Evolutionary conservation across 2,329 filamentous ascomycete species (phyloP).

Genomic region (Apiospora phragmitis): DNA sequence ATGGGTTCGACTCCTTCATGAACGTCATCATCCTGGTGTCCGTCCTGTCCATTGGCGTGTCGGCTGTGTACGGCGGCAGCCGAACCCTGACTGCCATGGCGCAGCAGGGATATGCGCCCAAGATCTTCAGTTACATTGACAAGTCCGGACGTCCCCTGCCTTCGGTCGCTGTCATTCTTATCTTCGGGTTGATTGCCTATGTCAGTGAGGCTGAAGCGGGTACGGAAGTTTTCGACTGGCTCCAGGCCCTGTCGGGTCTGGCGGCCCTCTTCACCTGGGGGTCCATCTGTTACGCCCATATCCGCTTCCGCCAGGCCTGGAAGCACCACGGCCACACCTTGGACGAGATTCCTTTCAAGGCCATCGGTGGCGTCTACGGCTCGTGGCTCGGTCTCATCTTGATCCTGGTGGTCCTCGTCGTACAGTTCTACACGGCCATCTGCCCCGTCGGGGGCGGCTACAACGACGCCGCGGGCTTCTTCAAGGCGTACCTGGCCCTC

Average conservation of each 20-base stretch:
- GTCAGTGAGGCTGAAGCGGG: conserved; percentile 46
- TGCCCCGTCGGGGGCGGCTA: conserved; percentile 28
- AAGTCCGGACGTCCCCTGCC: conserved; percentile 55
- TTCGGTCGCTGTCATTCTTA: conserved; percentile 47
- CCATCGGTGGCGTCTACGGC: conserved; percentile 60
- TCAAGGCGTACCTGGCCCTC: conserved; percentile 53
- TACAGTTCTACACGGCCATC: conserved; percentile 50
- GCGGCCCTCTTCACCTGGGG: conserved; percentile 69
- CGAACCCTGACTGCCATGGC: conserved; percentile 60
- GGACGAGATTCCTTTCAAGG: conserved; percentile 67
- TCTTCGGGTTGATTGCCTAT: conserved; percentile 53
- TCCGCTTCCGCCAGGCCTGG: conserved; percentile 69
- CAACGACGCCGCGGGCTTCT: conserved; percentile 47
- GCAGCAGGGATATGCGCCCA: conserved; percentile 59
- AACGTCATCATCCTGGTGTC: conserved; percentile 60
- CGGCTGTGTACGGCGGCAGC: conserved; percentile 59
- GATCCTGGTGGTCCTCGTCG: conserved; percentile 56
- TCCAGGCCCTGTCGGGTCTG: conserved; percentile 64
- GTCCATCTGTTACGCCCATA: conserved; percentile 67
- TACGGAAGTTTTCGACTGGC: conserved; percentile 61
- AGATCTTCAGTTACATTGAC: conserved; percentile 58
- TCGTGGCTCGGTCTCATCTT: conserved; percentile 64
- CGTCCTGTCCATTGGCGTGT: conserved; percentile 60
- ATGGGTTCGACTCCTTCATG: conserved; percentile 56
- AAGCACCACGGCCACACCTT: conserved; percentile 59